Conservation (phyloP, 345 rosid species). For the Bretschneidera sinensis region DNA sequence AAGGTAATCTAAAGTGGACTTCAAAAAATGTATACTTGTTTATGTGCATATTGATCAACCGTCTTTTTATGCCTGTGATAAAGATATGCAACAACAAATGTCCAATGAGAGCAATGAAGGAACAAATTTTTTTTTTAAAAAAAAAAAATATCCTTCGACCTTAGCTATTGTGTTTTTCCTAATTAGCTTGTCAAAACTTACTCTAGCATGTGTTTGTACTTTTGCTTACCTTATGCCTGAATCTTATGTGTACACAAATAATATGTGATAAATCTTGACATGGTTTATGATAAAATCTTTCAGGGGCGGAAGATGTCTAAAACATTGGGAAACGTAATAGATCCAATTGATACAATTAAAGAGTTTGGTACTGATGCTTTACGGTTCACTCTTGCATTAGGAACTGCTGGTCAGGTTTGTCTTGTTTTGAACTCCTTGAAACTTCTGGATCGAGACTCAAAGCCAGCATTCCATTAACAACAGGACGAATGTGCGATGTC, state of each 20-base stretch:
- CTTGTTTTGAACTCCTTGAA: slow-evolving; percentile 3
- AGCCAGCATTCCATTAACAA: slow-evolving; percentile 1
- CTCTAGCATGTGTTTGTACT: neutral
- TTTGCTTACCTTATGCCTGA: neutral
- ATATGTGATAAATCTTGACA: neutral
- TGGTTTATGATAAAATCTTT: slow-evolving; percentile 12
- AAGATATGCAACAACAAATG: too few relatives aligned
- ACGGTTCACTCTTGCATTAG: slow-evolving; percentile 83
- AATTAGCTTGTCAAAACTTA: neutral
- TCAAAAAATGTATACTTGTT: too few relatives aligned
- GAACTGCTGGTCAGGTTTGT: slow-evolving; percentile 98
- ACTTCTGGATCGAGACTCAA: neutral
- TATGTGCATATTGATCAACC: too few relatives aligned
- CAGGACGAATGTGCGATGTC: slow-evolving; percentile 5
- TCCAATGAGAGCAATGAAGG: too few relatives aligned
- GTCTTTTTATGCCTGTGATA: too few relatives aligned
- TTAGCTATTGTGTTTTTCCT: too few relatives aligned
- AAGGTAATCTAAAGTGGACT: too few relatives aligned
- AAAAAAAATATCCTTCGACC: too few relatives aligned
- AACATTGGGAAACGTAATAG: slow-evolving; percentile 82
- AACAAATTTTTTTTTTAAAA: too few relatives aligned
- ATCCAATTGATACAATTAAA: slow-evolving; percentile 88
- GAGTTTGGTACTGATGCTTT: slow-evolving; percentile 96
- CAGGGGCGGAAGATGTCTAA: slow-evolving; percentile 99
- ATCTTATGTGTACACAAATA: slow-evolving; percentile 3